phyloP scores from a whole-genome alignment of 169 alveolate genomes.

The Amoebophrya sp. region DNA sequence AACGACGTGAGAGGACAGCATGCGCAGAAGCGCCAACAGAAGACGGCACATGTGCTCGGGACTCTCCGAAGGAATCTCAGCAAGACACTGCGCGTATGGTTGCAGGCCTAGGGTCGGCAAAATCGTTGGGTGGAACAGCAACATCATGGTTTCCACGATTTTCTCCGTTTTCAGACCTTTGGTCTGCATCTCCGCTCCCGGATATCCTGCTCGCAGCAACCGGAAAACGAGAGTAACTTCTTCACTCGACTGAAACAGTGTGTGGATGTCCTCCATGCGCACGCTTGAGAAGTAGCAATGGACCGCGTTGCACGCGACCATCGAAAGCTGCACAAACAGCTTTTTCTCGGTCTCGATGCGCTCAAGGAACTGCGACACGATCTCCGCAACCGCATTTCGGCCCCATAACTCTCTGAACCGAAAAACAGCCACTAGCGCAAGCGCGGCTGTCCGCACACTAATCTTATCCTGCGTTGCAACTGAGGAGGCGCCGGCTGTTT shows the following conservation, averaged over 20 bases:
- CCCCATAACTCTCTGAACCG: not conserved
- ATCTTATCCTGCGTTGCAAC: not conserved
- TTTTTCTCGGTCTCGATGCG: not conserved
- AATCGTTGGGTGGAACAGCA: slow-evolving; percentile 6
- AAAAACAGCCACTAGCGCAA: not conserved
- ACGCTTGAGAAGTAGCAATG: not conserved
- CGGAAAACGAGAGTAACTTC: not conserved
- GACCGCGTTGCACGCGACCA: slow-evolving; percentile 21
- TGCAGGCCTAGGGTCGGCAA: not conserved
- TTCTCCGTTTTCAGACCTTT: not conserved
- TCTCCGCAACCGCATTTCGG: not conserved
- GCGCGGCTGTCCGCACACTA: not conserved
- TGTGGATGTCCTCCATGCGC: not conserved
- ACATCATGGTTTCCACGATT: not conserved
- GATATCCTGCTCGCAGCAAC: not conserved
- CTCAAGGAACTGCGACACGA: not conserved
- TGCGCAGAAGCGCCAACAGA: not conserved
- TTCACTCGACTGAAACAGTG: not conserved
- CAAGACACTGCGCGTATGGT: not conserved
- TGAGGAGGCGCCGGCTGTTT: not conserved
- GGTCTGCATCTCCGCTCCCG: not conserved
- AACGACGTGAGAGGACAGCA: no score
- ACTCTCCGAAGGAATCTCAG: not conserved
- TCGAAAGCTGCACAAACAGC: slow-evolving; percentile 7
- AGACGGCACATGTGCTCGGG: slow-evolving; percentile 9